Evolutionary conservation across 2,329 filamentous ascomycete genomes (phyloP).

Genomic region (Penicillium sp.): DNA sequence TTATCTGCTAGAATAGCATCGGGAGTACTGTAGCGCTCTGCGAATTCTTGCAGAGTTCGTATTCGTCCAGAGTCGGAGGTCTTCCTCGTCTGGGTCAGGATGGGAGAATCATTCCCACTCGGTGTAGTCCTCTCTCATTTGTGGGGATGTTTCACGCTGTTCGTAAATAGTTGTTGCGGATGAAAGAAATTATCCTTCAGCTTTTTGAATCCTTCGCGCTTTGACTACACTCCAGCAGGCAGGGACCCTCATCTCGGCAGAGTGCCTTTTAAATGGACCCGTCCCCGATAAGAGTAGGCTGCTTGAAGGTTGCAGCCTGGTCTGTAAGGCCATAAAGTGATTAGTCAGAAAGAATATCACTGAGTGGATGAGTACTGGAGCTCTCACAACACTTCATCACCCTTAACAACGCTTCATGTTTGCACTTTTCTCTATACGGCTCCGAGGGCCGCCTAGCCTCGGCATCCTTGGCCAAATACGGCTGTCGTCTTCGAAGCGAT

Average conservation of each 20-base stretch:
- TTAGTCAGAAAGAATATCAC: too few relatives aligned
- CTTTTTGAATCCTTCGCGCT: too few relatives aligned
- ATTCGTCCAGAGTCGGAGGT: background rate
- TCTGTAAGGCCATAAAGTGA: too few relatives aligned
- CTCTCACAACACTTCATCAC: background rate
- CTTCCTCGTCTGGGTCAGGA: background rate
- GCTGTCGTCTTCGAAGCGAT: constrained; percentile 63
- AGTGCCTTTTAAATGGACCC: too few relatives aligned
- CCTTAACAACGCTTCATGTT: constrained; percentile 10
- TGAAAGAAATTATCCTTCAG: background rate
- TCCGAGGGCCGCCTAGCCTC: background rate
- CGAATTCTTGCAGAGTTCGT: background rate
- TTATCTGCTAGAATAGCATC: background rate
- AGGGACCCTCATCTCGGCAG: too few relatives aligned
- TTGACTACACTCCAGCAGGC: too few relatives aligned
- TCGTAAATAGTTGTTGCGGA: constrained; percentile 1
- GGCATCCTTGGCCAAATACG: constrained; percentile 14
- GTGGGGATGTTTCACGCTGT: background rate
- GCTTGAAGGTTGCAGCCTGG: background rate
- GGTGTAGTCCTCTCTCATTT: background rate
- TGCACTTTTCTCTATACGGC: background rate
- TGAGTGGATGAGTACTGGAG: background rate
- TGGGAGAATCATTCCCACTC: background rate
- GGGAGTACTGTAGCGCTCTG: background rate
- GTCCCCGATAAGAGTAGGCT: too few relatives aligned